Evolutionary conservation across 1,139 yeast genomes (phyloP).

Genomic region (Yamadazyma aaseri): DNA sequence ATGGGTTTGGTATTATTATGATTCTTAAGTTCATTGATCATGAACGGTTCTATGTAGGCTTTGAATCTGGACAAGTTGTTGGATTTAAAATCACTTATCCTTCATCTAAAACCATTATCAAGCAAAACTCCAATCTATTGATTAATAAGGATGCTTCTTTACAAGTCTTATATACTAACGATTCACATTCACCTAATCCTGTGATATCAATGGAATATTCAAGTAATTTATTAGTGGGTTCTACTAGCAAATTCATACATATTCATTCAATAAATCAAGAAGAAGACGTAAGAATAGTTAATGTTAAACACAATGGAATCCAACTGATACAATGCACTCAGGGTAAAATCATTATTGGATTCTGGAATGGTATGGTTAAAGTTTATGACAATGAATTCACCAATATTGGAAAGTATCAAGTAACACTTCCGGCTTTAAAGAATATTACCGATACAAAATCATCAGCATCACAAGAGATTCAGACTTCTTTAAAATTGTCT

Average conservation of each 20-base stretch:
- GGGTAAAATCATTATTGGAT: slow-evolving; percentile 25
- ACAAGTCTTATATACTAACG: slow-evolving; percentile 20
- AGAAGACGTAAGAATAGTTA: slow-evolving; percentile 7
- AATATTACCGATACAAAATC: slow-evolving; percentile 11
- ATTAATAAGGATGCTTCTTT: slow-evolving; percentile 12
- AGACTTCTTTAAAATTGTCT: slow-evolving; percentile 17
- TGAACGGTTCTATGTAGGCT: slow-evolving; percentile 45
- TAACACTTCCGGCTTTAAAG: slow-evolving; percentile 17
- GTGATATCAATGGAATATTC: slow-evolving; percentile 36
- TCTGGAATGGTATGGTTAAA: slow-evolving; percentile 41
- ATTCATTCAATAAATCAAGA: slow-evolving; percentile 20
- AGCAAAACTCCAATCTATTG: slow-evolving; percentile 2
- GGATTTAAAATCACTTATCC: slow-evolving; percentile 20
- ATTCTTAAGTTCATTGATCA: slow-evolving; percentile 33
- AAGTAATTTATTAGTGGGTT: slow-evolving; percentile 35
- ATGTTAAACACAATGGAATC: slow-evolving; percentile 22
- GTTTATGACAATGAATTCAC: slow-evolving; percentile 16
- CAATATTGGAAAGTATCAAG: slow-evolving; percentile 10
- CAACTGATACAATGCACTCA: slow-evolving; percentile 17
- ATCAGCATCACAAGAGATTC: slow-evolving; percentile 10
- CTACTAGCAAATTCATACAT: slow-evolving; percentile 35
- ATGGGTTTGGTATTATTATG: slow-evolving; percentile 58
- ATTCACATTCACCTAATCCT: slow-evolving; percentile 51
- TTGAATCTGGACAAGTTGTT: slow-evolving; percentile 56
- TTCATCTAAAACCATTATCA: slow-evolving; percentile 2